Conservation (phyloP, 1,139 yeast species). For the Yamadazyma conglobata region DNA sequence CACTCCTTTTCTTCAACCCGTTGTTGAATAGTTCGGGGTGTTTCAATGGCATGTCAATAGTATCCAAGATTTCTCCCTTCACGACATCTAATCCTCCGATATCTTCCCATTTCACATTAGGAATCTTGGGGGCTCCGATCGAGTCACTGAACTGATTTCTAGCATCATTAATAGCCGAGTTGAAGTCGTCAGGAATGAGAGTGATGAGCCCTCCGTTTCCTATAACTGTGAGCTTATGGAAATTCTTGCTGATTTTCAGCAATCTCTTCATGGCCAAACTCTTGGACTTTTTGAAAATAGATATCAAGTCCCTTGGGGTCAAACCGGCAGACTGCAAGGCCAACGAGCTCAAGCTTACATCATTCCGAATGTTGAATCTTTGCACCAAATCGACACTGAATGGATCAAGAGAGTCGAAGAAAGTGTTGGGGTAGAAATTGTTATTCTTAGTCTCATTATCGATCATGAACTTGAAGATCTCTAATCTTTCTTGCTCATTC, state of each 20-base stretch:
- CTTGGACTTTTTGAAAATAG: conserved; percentile 69
- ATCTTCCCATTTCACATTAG: conserved; percentile 93
- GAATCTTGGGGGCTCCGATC: conserved; percentile 95
- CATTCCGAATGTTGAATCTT: conserved; percentile 36
- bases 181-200: conserved; percentile 64
- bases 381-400: conserved; percentile 19
- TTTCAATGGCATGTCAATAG: conserved; percentile 92
- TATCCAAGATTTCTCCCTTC: conserved; percentile 88
- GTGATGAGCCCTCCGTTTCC: conserved; percentile 55
- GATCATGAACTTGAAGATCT: conserved; percentile 55
- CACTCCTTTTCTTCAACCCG: conserved; percentile 91
- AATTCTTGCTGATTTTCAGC: conserved; percentile 12
- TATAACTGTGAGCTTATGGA: conserved; percentile 28
- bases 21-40: conserved; percentile 85
- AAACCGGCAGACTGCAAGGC: conserved; percentile 92
- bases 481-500: conserved; percentile 64
- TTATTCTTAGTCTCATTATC: conserved; percentile 18
- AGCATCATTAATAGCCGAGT: conserved; percentile 72
- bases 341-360: conserved; percentile 55
- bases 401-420: conserved; percentile 18
- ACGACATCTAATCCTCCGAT: conserved; percentile 89
- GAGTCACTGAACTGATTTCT: conserved; percentile 88
- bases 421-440: conserved; percentile 9
- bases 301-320: conserved; percentile 76
- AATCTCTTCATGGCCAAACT: conserved; percentile 53